Percentiles rank a stretch among this genome's conserved stretches.
Conservation (phyloP, 1,284 basidiomycete genomes). For the Trametes versicolor region DNA sequence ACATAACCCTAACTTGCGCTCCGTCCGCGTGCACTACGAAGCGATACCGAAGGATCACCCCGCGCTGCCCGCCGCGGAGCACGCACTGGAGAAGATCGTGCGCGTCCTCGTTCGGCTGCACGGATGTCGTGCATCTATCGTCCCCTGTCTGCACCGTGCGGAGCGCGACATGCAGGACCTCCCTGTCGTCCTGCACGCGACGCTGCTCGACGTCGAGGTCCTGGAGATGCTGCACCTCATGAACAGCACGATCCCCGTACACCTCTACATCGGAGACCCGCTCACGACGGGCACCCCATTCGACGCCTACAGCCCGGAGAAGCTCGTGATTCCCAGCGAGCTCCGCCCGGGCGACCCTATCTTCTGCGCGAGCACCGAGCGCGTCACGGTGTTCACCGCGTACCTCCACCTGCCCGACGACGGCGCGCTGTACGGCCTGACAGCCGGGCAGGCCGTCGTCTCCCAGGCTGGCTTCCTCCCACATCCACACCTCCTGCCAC, state of each 20-base stretch:
- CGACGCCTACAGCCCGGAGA: slow-evolving; percentile 34
- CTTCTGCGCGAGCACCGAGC: slow-evolving; percentile 30
- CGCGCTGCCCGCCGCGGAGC: slow-evolving; percentile 23
- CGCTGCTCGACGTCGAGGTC: slow-evolving; percentile 31
- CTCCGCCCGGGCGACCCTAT: slow-evolving; percentile 31
- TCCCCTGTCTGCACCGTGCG: slow-evolving; percentile 29
- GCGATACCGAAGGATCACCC: slow-evolving; percentile 28
- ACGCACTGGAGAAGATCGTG: slow-evolving; percentile 25
- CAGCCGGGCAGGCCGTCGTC: slow-evolving; percentile 32
- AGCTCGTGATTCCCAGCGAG: slow-evolving; percentile 25
- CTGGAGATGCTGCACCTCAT: slow-evolving; percentile 31
- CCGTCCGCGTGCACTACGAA: slow-evolving; percentile 32
- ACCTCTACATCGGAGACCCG: slow-evolving; percentile 36
- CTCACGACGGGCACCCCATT: slow-evolving; percentile 33
- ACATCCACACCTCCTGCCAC: slow-evolving; percentile 28
- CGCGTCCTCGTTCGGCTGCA: slow-evolving; percentile 23
- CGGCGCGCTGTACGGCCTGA: slow-evolving; percentile 29
- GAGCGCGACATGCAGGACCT: slow-evolving; percentile 8
- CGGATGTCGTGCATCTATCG: slow-evolving; percentile 28
- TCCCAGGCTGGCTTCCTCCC: slow-evolving; percentile 28
- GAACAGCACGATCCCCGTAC: slow-evolving; percentile 29
- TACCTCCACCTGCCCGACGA: slow-evolving; percentile 29
- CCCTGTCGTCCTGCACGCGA: slow-evolving; percentile 29
- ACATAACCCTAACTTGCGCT: slow-evolving; percentile 32
- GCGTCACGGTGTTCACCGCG: slow-evolving; percentile 28